phyloP scores from a whole-genome alignment of 208 protist genomes.

The Plasmodiophora brassicae region DNA sequence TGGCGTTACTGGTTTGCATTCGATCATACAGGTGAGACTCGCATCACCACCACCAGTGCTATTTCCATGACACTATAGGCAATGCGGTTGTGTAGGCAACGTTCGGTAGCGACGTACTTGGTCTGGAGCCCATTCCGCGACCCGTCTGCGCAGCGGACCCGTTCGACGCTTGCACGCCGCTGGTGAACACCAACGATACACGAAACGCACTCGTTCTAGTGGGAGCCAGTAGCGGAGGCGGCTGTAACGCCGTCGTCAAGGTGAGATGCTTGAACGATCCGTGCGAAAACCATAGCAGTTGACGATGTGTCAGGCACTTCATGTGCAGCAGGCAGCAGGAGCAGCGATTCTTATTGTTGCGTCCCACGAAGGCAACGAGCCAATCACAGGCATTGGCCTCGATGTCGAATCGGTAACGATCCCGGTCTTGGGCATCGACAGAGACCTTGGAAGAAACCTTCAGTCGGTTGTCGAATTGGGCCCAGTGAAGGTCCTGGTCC shows the following conservation, averaged over 20 bases:
- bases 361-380: neutral
- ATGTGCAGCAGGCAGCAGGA: neutral
- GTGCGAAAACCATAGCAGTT: no score
- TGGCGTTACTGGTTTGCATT: neutral
- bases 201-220: neutral
- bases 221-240: neutral
- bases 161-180: neutral
- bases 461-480: neutral
- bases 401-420: neutral
- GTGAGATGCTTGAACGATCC: no score
- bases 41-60: no score
- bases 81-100: no score
- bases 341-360: neutral
- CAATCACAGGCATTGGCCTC: neutral
- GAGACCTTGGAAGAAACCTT: neutral
- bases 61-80: no score
- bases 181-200: neutral
- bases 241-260: neutral
- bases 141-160: neutral
- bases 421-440: neutral
- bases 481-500: neutral
- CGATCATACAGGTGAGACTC: constrained; percentile 7
- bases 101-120: neutral
- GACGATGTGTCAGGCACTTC: neutral
- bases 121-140: neutral